Base-by-base conservation (phyloP, 306 rosid species). In the Vigna radiata region DNA sequence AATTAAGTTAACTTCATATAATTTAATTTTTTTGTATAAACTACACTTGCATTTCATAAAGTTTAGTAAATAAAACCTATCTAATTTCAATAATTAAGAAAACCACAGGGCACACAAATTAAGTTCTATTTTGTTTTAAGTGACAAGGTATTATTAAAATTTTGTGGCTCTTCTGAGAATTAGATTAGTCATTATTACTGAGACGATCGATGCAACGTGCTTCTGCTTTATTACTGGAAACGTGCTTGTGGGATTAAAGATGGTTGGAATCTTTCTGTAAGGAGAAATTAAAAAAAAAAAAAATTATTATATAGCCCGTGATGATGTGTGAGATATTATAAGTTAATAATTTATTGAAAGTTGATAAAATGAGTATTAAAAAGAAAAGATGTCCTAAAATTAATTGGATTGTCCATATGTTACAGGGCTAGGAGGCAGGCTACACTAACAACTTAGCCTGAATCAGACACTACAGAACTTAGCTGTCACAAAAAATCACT, bases 371-470 rank as follows among this genome's bases (percentile, higher is more conserved):
- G 12, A 10, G 13, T 41, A 41, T 8, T 41, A 10, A 41, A 41
- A 41, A 41, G 15, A 43, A 39, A 39, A 39, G 11, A 7, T 43
- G 3, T 70, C 36, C 56, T 37, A 25, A 52, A 70, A 44, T 71
- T 17, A 82, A 72, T 72, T 82, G 76, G 62, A 39, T 72, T 83
- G 86, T 78, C 80, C 39, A 78, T 44, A 74, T 63, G 75, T 74
- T 53, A 68, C 81, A 75, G 86, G 81, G 31, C 86, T 83, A 83
- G 16, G 78, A 75, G 7, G 8, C 74, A 79, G 70, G 14, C 83
- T 83, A 74, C 47, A 8, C 17, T 8, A 49, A 65, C 64, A 54
- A 55, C 41, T 81, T 81, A 75, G 70, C 69, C 46, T 31, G 66
- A 72, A 73, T 49, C 72, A 78, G 77, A 76, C 54, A 52, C 46